Base-by-base conservation (phyloP, 768 basidiomycete genomes). In the Suillus clintonianus region DNA sequence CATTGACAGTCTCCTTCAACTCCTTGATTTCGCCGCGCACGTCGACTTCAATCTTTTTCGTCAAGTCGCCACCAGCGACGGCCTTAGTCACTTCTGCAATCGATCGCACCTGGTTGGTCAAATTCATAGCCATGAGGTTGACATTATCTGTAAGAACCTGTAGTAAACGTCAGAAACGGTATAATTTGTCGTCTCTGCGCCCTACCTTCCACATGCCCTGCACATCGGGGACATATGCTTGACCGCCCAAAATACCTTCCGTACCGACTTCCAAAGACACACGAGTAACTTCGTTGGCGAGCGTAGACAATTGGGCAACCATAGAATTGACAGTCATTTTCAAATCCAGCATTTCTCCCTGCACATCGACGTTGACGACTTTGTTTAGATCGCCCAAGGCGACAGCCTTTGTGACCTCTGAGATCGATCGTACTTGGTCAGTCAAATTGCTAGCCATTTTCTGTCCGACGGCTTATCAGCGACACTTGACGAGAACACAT, bases 71-170 rank as follows among this genome's bases (percentile, higher is more conserved):
- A 41, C 87, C 83, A 2, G 96, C 95, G 43, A 99, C 95, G 14
- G 96, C 97, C 75, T 94, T 96, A 24, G 97, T 98, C 45, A 99
- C 97, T 69, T 91, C 85, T 1, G 95, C 93, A 69, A 89, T 88
- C 56, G 91, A 92, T 62, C 97, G 89, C 66, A 95, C 94, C 83
- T 95, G 93, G 66, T 91, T 90, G 56, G 92, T 95, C 73, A 95
- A 76, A 69, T 95, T 95, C 85, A 90, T 89, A 51, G 93, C 93
- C 93, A 92, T 92, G 64, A 91, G 71, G 75, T 93, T 94, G 70
- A 95, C 93, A 65, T 95, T 93, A 70, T 92, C 91, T 13, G 92
- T 89, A 64, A 88, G 70, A 59, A 80, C 81, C 82, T 83, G 65
- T 37, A 19, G 47, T n/a, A 43, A 36, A n/a, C n/a, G 24, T 51